Evolutionary conservation across 2,329 filamentous ascomycete species (phyloP).

Genomic region (Tolypocladium amazonense): DNA sequence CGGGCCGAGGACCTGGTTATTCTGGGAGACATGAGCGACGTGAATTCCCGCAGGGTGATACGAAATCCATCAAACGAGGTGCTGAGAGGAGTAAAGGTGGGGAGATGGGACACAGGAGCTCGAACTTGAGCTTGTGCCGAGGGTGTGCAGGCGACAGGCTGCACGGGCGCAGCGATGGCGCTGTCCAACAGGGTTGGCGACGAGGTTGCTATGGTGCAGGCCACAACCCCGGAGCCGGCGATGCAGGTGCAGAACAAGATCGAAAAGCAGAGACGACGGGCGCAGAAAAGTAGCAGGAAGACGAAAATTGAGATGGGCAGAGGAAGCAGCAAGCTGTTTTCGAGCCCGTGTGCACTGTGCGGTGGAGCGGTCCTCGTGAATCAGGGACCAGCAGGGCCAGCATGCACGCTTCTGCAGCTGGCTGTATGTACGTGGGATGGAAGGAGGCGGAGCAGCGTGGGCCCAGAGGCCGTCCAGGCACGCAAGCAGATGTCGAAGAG

Average conservation of each 20-base stretch:
- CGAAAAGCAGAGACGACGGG: neutral
- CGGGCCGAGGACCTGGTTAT: constrained; percentile 91
- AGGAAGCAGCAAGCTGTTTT: neutral
- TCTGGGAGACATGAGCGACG: constrained; percentile 85
- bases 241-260: neutral
- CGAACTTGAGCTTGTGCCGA: neutral
- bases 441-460: neutral
- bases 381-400: neutral
- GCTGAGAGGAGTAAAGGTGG: constrained; percentile 7
- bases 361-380: constrained; percentile 2
- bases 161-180: neutral
- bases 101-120: constrained; percentile 1
- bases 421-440: neutral
- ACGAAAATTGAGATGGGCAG: neutral
- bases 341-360: neutral
- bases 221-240: neutral
- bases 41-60: constrained; percentile 11
- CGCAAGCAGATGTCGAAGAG: neutral
- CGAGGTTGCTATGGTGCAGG: constrained; percentile 3
- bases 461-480: neutral
- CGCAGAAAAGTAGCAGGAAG: neutral
- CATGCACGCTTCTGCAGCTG: neutral
- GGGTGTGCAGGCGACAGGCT: neutral
- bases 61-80: constrained; percentile 16
- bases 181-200: constrained; percentile 2